These are phyloP conservation scores for Epichloe bromicola DNA, from an alignment of 2,329 filamentous ascomycete genomes.

Conservation along the genomic window DNA sequence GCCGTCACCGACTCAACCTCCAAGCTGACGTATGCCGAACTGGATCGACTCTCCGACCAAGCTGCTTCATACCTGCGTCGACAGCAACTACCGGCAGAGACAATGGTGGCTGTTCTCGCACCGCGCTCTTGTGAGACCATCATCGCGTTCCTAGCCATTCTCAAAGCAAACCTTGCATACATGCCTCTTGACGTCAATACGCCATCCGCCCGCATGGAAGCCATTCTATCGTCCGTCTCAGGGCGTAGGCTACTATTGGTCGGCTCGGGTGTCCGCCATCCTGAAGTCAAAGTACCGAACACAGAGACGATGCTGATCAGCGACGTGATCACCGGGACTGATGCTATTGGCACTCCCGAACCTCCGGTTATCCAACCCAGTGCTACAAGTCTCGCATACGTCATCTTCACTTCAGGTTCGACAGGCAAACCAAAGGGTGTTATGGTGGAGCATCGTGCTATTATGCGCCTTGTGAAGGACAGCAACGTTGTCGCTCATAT, in stretches of 20 bases:
- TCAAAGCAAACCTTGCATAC: constrained; percentile 15
- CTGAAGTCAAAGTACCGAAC: neutral
- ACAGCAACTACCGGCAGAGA: neutral
- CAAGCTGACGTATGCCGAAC: too few relatives aligned
- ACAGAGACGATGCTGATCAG: neutral
- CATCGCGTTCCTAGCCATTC: constrained; percentile 10
- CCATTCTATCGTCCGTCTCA: neutral
- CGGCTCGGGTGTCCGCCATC: neutral
- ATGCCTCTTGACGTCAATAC: constrained; percentile 12
- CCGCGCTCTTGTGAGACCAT: constrained; percentile 2
- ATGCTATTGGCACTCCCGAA: too few relatives aligned
- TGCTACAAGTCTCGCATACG: neutral
- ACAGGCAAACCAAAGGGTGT: neutral
- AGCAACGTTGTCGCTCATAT: neutral
- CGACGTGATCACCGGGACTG: neutral
- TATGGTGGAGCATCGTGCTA: neutral
- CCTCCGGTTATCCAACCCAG: too few relatives aligned
- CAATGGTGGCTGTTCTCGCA: neutral
- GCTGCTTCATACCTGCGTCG: too few relatives aligned
- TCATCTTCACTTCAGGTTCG: constrained; percentile 1
- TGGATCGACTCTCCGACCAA: too few relatives aligned
- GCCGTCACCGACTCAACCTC: too few relatives aligned
- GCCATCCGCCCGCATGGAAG: constrained; percentile 9
- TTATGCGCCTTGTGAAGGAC: neutral
- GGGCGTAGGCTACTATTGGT: constrained; percentile 6